Base-by-base conservation (phyloP, 1,284 basidiomycete species). In the Afroboletus lepidellus region DNA sequence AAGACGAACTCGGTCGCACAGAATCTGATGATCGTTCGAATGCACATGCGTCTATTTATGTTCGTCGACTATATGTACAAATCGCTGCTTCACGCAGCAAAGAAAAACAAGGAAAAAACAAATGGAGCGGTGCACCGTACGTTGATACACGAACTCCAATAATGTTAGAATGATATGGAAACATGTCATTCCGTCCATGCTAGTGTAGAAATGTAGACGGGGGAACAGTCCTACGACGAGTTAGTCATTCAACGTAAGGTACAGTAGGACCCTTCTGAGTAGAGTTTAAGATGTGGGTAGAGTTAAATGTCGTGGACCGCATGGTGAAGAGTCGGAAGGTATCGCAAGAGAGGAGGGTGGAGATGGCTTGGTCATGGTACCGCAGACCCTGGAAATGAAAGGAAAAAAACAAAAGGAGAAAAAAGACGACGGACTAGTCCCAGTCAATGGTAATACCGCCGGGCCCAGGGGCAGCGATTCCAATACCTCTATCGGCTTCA, bases 381-480 rank as follows among this genome's bases (percentile, higher is more conserved):
- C 34, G 49, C 37, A 49, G 7, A 39, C 25, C 47, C 50, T 54
- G 57, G 30, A 41, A 55, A n/a, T 27, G 20, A 32, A 49, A 46
- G 18, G 9, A 21, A 33, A 13, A 34, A 24, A 9, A 47, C 3
- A 43, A 36, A 38, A 33, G 20, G 32, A 20, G 15, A 27, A 38
- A 23, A 25, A 42, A 11, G 33, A 41, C 15, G 24, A 47, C 27
- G 8, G 42, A 55, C 66, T 71, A 90, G 63, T 85, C 83, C 88
- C 88, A 90, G 54, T 90, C 87, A 59, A 90, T 85, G 47, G 78
- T 72, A 51, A 90, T 71, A 41, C 88, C 87, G 24, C 78, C 85
- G 20, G 83, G 82, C 18, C 77, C 79, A 24, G 79, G 59, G 33
- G 57, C 72, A 46, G 82, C 83, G 43, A 88, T 70, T 38, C 87